These are phyloP conservation scores for Podosphaera xanthii DNA, from an alignment of 2,329 filamentous ascomycete species.

Conservation along the genomic window DNA sequence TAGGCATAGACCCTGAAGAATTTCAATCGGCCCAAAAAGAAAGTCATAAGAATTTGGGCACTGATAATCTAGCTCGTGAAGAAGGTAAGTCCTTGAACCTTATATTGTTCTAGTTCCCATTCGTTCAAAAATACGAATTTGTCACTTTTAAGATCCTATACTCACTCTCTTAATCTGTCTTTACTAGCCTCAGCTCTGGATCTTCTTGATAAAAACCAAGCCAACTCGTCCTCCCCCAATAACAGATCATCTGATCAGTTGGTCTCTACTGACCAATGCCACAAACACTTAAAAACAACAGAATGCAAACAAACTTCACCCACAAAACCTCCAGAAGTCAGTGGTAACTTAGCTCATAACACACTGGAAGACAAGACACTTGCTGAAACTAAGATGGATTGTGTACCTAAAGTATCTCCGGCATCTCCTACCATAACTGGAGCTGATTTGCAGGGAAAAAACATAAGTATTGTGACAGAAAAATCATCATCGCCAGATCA, in stretches of 20 bases:
- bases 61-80: background rate
- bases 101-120: background rate
- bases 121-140: background rate
- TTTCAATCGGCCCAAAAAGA: slow-evolving; percentile 16
- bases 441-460: slow-evolving; percentile 8
- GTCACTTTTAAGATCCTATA: slow-evolving; percentile 1
- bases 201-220: background rate
- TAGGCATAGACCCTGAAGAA: slow-evolving; percentile 16
- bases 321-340: background rate
- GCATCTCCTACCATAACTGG: slow-evolving; percentile 13
- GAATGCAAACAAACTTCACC: background rate
- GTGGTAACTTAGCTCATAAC: background rate
- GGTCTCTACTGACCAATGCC: background rate
- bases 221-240: background rate
- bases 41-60: slow-evolving; percentile 12
- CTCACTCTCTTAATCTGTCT: slow-evolving; percentile 8
- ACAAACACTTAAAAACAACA: background rate
- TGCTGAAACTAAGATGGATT: slow-evolving; percentile 3
- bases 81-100: slow-evolving; percentile 8
- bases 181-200: background rate
- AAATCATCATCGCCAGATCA: slow-evolving; percentile 3
- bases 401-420: slow-evolving; percentile 11
- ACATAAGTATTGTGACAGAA: slow-evolving; percentile 5
- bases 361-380: background rate
- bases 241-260: background rate